These are phyloP conservation scores for Penicillium soppii DNA, from an alignment of 495 filamentous ascomycete species.

Conservation along the genomic window DNA sequence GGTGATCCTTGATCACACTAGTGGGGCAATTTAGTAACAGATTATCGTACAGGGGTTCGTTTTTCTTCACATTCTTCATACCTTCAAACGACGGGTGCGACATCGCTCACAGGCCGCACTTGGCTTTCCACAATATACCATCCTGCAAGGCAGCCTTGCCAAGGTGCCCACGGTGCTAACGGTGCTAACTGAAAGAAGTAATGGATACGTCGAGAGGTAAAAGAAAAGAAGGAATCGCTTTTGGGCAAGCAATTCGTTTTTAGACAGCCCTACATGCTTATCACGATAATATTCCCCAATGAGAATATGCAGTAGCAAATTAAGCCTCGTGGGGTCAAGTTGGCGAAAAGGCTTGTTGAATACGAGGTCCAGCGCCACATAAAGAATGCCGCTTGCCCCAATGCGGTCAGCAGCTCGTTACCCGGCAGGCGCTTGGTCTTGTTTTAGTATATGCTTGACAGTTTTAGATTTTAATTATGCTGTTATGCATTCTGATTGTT, in stretches of 20 bases:
- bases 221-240: background rate
- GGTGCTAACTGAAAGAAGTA: background rate
- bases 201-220: background rate
- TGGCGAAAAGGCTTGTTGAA: background rate
- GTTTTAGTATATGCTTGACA: no score
- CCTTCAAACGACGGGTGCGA: constrained; percentile 23
- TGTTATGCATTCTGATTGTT: background rate
- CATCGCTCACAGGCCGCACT: constrained; percentile 20
- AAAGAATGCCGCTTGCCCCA: no score
- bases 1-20: constrained; percentile 12
- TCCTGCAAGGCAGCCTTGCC: no score
- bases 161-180: no score
- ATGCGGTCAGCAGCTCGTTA: background rate
- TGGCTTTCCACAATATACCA: constrained; percentile 27
- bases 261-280: background rate
- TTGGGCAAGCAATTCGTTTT: background rate
- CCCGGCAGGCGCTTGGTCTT: no score
- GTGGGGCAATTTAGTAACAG: background rate
- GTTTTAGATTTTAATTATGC: no score
- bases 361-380: background rate
- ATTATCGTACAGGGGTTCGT: background rate
- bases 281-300: background rate
- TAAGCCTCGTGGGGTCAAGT: background rate
- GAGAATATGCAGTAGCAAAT: background rate
- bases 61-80: background rate